Base-by-base conservation (phyloP, 371 early-diverging fungal species). In the Amoeboradix gromovi region DNA sequence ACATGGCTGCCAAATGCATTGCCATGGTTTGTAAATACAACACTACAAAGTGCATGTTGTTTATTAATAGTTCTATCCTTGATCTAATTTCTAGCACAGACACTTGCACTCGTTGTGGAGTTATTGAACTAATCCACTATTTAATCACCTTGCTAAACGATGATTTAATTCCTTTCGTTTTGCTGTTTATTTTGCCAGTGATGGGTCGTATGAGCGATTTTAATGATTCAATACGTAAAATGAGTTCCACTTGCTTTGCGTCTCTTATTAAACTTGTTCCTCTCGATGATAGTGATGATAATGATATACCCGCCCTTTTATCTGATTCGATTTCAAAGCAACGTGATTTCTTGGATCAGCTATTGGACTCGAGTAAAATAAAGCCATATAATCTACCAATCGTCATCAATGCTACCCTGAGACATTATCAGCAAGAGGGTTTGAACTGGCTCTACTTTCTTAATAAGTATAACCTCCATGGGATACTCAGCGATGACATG, bases 381-480 rank as follows among this genome's bases (percentile, higher is more conserved):
- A 67, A 67, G 17, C 17, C 2, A n/a, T 67, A 17, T 17, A 67
- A 67, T n/a, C 93, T 94, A 0, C 85, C 90, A 68, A 83, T 80
- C 31, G 32, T n/a, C 1, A 87, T 97, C 77, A 88, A 89, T 48
- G 97, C 94, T 0, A 88, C 90, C 70, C 77, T 95, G 74, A 80
- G 95, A 69, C 82, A 82, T 75, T 97, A 97, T 77, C 96, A 97
- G 76, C 90, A 91, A 75, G 95, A 94, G 71, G 98, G 96, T 71
- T 88, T 97, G 66, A 92, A 88, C 78, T 97, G 98, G 98, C 78
- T 97, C 69, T 89, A 90, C n/a, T 97, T 95, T 77, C 80, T 97
- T 70, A 90, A 90, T 76, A 85, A 88, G 71, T 94, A 90, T 76
- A 89, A 88, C 73, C 77, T 97, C 27, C 95, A 97, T 72, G 98